Base-by-base conservation (phyloP, 495 filamentous ascomycete species). In the Lentithecium fluviatile region DNA sequence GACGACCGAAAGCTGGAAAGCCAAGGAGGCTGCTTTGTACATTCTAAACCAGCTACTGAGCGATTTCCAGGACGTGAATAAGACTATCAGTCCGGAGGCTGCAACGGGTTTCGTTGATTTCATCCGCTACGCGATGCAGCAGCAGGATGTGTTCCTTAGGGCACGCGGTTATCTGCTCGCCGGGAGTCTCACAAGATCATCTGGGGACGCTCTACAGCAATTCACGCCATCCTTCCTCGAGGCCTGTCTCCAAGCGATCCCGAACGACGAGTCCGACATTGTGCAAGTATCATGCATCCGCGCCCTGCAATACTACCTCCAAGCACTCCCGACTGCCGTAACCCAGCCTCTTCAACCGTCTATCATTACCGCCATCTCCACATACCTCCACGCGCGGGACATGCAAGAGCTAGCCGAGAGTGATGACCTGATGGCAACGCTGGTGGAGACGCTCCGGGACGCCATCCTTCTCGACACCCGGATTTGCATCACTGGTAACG, bases 201-300 rank as follows among this genome's bases (percentile, higher is more conserved):
- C 79, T 32, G 81, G 80, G 40, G 75, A 83, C 59, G 66, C 76
- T 43, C 77, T 86, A 54, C 78, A 74, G 66, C 82, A 71, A 50
- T 75, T 82, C 21, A 77, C 81, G 4, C 66, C 76, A 1, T 79
- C 81, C 17, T 85, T 96, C 60, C 79, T 96, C 55, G 85, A 94
- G 54, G 82, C 82, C 34, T 85, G 89, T 1, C 78, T 96, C 48
- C 85, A 88, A 36, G 85, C 85, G 24, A 87, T 96, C 52, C 81
- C 83, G 17, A 73, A 78, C 21, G 93, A 96, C 52, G 74, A 84
- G 6, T 85, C 89, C 4, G 91, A 95, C 69, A 80, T 98, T 32
- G 91, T 97, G 25, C 88, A 91, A 71, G 95, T 96, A 24, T 84
- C 94, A 12, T 92, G 89, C 70, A 88, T 97, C 58, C 93, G 91